Base-by-base conservation (phyloP, 495 filamentous ascomycete genomes). In the Podospora fimiseda region DNA sequence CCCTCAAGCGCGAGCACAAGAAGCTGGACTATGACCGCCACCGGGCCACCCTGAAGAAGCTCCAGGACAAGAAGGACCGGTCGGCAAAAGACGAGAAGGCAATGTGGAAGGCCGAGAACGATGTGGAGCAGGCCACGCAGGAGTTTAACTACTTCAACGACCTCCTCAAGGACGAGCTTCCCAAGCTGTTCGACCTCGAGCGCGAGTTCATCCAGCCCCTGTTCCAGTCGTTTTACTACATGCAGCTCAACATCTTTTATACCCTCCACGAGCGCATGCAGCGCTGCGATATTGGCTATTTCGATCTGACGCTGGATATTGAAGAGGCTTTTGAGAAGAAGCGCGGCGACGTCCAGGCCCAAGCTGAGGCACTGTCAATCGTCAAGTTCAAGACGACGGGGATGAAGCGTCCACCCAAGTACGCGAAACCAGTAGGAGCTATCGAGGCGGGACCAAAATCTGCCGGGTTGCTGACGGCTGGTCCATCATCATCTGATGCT, bases 221-320 rank as follows among this genome's bases (percentile, higher is more conserved):
- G 7, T 99, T 99, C 78, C 94, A 96, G 61, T 95, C 90, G 27
- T 99, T 97, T 75, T 99, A 99, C 72, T 99, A 99, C 76, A 97
- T 99, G 94, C 93, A 99, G 68, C 81, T 99, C 50, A 99, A 99
- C 68, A 90, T 99, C 55, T 99, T 97, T 71, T 99, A 99, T 70
- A 97, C 94, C 1, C 76, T 99, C 30, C 93, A 99, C 69, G 93
- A 99, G 70, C 87, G 81, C 69, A 97, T 97, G 94, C 93, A 96
- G 69, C 83, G 77, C 51, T 88, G 94, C 63, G 88, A 96, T 66
- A 97, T 99, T 61, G 89, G 87, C 52, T 99, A 99, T 72, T 99
- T 99, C 67, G 86, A 99, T 65, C 80, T 99, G 30, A 85, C 86
- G 9, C 76, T 86, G 23, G 91, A 93, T 65, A 80, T 99, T 11